These are phyloP conservation scores for Penicillium psychrosexuale DNA, from an alignment of 2,329 filamentous ascomycete genomes.

Conservation along the genomic window DNA sequence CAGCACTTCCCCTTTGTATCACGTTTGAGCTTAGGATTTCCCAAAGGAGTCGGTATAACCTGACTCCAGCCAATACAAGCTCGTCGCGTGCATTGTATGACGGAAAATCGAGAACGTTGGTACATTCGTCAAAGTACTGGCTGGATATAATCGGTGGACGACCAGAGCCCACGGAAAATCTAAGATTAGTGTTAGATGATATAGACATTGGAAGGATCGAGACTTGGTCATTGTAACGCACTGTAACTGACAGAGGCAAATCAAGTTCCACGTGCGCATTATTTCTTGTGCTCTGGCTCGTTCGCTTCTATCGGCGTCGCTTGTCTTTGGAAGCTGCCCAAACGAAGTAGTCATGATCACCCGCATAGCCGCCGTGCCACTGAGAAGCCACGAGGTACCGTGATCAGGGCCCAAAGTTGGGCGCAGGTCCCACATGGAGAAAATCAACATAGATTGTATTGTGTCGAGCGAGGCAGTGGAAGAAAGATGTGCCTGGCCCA, in stretches of 20 bases:
- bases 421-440: background rate
- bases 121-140: background rate
- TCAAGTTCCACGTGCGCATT: background rate
- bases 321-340: background rate
- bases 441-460: background rate
- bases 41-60: background rate
- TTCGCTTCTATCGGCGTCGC: background rate
- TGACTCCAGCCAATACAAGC: background rate
- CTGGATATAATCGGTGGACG: background rate
- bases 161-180: background rate
- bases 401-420: background rate
- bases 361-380: background rate
- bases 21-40: background rate
- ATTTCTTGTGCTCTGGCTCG: background rate
- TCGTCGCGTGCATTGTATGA: background rate
- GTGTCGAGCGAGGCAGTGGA: background rate
- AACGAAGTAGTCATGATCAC: background rate
- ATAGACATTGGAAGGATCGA: background rate
- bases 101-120: background rate
- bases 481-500: background rate
- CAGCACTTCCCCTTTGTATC: background rate
- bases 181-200: background rate
- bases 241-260: background rate
- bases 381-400: background rate
- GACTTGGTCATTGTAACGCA: background rate